These are phyloP conservation scores for Fragaria iinumae DNA, from an alignment of 306 rosid genomes.

Conservation along the genomic window DNA sequence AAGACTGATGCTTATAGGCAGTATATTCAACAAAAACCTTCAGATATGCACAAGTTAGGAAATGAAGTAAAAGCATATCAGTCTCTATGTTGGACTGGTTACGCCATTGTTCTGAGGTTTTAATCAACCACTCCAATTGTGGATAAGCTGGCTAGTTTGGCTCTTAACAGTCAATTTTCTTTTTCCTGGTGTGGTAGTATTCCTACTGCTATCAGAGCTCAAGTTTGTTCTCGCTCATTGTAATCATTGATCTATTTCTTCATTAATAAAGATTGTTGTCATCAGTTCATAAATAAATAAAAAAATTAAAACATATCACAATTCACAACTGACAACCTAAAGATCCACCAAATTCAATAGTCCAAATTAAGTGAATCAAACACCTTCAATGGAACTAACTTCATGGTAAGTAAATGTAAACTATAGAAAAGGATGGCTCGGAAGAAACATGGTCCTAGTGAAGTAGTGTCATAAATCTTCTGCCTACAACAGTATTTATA, in stretches of 20 bases:
- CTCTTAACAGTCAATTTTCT: too few relatives aligned
- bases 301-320: neutral
- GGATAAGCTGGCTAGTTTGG: too few relatives aligned
- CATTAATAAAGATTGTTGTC: too few relatives aligned
- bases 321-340: neutral
- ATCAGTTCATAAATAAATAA: neutral
- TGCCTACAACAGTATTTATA: neutral
- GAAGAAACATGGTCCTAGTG: neutral
- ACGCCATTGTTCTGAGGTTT: too few relatives aligned
- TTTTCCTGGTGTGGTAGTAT: too few relatives aligned
- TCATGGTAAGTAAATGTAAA: neutral
- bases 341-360: neutral
- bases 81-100: too few relatives aligned
- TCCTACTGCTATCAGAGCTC: too few relatives aligned
- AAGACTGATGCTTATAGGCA: neutral
- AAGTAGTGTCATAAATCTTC: neutral
- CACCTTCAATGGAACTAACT: neutral
- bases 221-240: too few relatives aligned
- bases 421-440: neutral
- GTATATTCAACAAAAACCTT: neutral
- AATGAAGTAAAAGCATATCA: neutral
- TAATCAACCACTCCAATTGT: too few relatives aligned
- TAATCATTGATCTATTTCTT: too few relatives aligned
- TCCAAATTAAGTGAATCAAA: neutral
- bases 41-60: neutral